These are phyloP conservation scores for Pseudoperonospora humuli DNA, from an alignment of 352 stramenopile genomes.

Conservation along the genomic window DNA sequence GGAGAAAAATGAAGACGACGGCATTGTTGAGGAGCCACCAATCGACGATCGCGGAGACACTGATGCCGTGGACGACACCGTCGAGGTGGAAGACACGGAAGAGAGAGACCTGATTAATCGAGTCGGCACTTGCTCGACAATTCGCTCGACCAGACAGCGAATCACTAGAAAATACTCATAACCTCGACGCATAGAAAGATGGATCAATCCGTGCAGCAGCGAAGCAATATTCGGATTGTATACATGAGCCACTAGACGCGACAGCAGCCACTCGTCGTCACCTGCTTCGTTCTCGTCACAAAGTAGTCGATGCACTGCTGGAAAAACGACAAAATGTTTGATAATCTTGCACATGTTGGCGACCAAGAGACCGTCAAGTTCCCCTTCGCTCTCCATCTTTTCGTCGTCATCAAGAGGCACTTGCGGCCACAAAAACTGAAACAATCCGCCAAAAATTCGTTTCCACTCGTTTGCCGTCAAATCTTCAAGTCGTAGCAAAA, in stretches of 20 bases:
- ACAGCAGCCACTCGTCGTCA: slow-evolving; percentile 36
- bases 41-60: slow-evolving; percentile 26
- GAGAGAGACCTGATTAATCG: slow-evolving; percentile 22
- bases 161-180: slow-evolving; percentile 39
- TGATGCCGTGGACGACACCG: slow-evolving; percentile 34
- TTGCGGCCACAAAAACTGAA: slow-evolving; percentile 39
- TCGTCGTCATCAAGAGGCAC: slow-evolving; percentile 1
- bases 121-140: slow-evolving; percentile 37
- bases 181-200: slow-evolving; percentile 44
- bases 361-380: slow-evolving; percentile 50
- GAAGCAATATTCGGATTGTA: slow-evolving; percentile 62
- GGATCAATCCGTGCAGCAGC: slow-evolving; percentile 54
- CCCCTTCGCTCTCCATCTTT: slow-evolving; percentile 10
- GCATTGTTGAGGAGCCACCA: slow-evolving; percentile 14
- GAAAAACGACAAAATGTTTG: slow-evolving; percentile 63
- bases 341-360: slow-evolving; percentile 66
- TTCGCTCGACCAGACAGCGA: slow-evolving; percentile 41
- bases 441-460: slow-evolving; percentile 59
- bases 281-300: slow-evolving; percentile 27
- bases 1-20: slow-evolving; percentile 21
- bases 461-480: slow-evolving; percentile 59
- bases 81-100: slow-evolving; percentile 34
- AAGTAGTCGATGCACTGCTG: slow-evolving; percentile 51
- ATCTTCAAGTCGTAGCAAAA: slow-evolving; percentile 57
- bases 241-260: slow-evolving; percentile 35